These are phyloP conservation scores for Biscogniauxia mediterranea DNA, from an alignment of 2,329 filamentous ascomycete species.

Conservation along the genomic window DNA sequence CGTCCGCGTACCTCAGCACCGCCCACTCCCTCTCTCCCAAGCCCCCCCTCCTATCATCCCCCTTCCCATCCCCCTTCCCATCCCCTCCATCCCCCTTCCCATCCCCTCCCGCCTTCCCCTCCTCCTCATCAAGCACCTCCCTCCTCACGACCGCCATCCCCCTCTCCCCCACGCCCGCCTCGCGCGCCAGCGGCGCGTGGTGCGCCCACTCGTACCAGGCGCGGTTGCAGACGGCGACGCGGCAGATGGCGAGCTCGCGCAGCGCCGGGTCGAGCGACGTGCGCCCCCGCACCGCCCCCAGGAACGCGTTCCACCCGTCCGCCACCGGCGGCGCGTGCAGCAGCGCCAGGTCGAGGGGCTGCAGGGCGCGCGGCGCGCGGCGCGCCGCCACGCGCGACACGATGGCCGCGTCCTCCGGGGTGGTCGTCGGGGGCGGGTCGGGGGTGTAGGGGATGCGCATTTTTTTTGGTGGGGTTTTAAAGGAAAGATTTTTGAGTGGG, in stretches of 20 bases:
- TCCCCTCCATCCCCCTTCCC: slow-evolving; percentile 22
- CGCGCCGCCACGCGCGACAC: slow-evolving; percentile 63
- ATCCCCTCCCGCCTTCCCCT: slow-evolving; percentile 3
- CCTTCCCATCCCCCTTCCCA: slow-evolving; percentile 15
- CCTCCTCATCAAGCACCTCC: slow-evolving; percentile 27
- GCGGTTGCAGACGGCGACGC: slow-evolving; percentile 75
- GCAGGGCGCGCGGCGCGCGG: slow-evolving; percentile 66
- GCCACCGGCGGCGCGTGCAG: slow-evolving; percentile 73
- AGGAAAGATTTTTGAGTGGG: too few relatives aligned
- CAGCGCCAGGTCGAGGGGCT: slow-evolving; percentile 72
- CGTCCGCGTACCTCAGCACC: slow-evolving; percentile 72
- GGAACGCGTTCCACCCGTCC: slow-evolving; percentile 71
- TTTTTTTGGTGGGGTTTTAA: slow-evolving; percentile 16
- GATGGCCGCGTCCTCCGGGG: slow-evolving; percentile 52
- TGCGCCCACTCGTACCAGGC: slow-evolving; percentile 86
- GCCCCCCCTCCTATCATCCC: slow-evolving; percentile 18
- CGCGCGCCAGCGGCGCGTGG: slow-evolving; percentile 66
- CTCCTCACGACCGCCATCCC: slow-evolving; percentile 32
- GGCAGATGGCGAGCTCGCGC: slow-evolving; percentile 76
- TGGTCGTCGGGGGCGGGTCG: slow-evolving; percentile 46
- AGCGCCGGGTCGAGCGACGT: slow-evolving; percentile 52
- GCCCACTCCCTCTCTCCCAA: slow-evolving; percentile 63
- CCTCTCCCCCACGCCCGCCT: slow-evolving; percentile 54
- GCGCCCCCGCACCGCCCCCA: slow-evolving; percentile 60
- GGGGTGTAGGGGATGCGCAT: slow-evolving; percentile 69